These are phyloP conservation scores for Platanus orientalis DNA, from an alignment of 164 flowering plant genomes.

Conservation along the genomic window DNA sequence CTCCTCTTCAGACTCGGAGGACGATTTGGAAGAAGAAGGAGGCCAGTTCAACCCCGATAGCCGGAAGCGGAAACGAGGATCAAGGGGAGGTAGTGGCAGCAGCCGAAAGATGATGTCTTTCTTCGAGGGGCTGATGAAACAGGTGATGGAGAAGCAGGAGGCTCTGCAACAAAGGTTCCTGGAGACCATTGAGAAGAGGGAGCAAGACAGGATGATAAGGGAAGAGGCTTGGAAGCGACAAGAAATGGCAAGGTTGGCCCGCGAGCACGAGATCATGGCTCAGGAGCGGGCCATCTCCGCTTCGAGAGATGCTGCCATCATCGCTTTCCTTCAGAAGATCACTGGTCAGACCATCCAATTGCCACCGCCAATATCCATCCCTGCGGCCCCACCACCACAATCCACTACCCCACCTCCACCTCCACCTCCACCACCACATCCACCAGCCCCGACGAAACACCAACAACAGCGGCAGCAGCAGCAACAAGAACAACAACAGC, in stretches of 20 bases:
- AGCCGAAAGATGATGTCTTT: slow-evolving; percentile 46
- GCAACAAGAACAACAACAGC: slow-evolving; percentile 12
- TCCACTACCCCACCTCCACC: slow-evolving; percentile 14
- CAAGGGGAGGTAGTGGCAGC: slow-evolving; percentile 11
- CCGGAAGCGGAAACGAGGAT: slow-evolving; percentile 39
- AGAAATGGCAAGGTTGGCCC: slow-evolving; percentile 49
- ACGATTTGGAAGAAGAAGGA: slow-evolving; percentile 26
- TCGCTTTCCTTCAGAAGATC: slow-evolving; percentile 57
- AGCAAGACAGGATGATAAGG: slow-evolving; percentile 58
- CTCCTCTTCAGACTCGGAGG: slow-evolving; percentile 32
- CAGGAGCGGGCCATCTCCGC: slow-evolving; percentile 67
- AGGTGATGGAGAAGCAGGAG: slow-evolving; percentile 75
- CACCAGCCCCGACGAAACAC: slow-evolving; percentile 18
- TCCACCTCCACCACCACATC: background rate
- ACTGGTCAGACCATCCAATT: slow-evolving; percentile 49
- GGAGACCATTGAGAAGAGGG: slow-evolving; percentile 68
- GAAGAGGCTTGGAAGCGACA: slow-evolving; percentile 81
- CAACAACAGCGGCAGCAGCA: slow-evolving; percentile 15
- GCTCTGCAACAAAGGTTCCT: slow-evolving; percentile 56
- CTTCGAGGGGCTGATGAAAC: slow-evolving; percentile 58
- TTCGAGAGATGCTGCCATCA: slow-evolving; percentile 59
- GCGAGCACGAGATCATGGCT: slow-evolving; percentile 58
- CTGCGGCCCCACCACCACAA: slow-evolving; percentile 19
- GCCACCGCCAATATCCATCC: slow-evolving; percentile 7
- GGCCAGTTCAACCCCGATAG: slow-evolving; percentile 15